phyloP scores from a whole-genome alignment of 2,329 filamentous ascomycete genomes.

The Dothistroma pini region DNA sequence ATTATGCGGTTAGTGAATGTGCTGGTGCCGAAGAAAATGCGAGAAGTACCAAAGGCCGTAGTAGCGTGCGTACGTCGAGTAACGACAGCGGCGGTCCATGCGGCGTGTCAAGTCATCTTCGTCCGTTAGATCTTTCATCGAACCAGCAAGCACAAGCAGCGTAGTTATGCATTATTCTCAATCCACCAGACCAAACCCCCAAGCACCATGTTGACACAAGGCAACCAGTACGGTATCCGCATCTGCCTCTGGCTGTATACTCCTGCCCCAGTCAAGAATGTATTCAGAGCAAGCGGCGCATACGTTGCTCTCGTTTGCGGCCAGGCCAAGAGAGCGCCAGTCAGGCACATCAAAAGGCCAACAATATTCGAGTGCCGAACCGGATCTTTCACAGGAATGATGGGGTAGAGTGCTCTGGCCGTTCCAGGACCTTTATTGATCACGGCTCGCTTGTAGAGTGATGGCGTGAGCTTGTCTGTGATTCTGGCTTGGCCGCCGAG shows the following conservation, averaged over 20 bases:
- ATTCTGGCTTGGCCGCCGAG: conserved; percentile 13
- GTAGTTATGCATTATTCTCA: conserved; percentile 34
- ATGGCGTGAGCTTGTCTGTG: conserved; percentile 9
- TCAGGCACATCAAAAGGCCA: conserved; percentile 9
- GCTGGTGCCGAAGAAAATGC: too few species aligned
- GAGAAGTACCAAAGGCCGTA: too few species aligned
- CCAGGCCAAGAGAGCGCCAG: conserved; percentile 12
- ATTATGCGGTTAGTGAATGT: background rate
- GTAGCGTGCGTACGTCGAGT: too few species aligned
- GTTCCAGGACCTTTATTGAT: conserved; percentile 8
- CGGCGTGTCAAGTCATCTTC: too few species aligned
- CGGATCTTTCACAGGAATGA: conserved; percentile 12
- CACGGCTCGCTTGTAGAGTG: conserved; percentile 10
- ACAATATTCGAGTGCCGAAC: conserved; percentile 7
- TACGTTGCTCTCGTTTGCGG: conserved; percentile 8
- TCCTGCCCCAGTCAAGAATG: conserved; percentile 13
- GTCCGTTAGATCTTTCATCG: too few species aligned
- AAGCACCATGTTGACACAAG: conserved; percentile 8
- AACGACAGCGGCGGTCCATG: too few species aligned
- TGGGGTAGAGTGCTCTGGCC: conserved; percentile 8
- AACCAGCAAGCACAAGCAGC: too few species aligned
- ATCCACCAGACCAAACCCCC: conserved; percentile 10
- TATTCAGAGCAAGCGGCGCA: conserved; percentile 10
- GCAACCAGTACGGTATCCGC: conserved; percentile 12
- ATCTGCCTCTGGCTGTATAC: conserved; percentile 12